Base-by-base conservation (phyloP, 1,284 basidiomycete genomes). In the Lentinus polychrous region DNA sequence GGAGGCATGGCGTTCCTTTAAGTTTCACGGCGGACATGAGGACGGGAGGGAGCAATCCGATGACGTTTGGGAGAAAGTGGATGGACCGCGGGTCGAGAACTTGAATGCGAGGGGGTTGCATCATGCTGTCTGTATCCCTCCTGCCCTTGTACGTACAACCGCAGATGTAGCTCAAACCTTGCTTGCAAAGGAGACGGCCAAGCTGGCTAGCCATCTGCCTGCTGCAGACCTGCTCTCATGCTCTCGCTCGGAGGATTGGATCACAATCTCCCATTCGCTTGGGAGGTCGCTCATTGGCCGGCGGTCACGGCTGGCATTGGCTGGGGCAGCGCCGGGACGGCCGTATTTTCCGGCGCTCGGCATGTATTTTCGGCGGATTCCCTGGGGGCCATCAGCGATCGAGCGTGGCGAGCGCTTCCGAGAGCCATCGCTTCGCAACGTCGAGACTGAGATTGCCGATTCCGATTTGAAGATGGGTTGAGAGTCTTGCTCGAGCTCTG, bases 21-120 rank as follows among this genome's bases (percentile, higher is more conserved):
- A n/a, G n/a, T n/a, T n/a, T n/a, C n/a, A n/a, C n/a, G 47, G 24
- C 14, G 32, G 37, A 35, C 33, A 33, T 18, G 27, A 14, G 49
- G 33, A 31, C 31, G 15, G 17, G 27, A 18, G 31, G 15, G 17
- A n/a, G 37, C 14, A 34, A 20, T 39, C 14, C 39, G 31, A 52
- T 52, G 51, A 52, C 48, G 48, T 50, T 34, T 45, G 40, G 39
- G 41, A 32, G 27, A 35, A 37, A 38, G 2, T 36, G 45, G 18
- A n/a, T 24, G n/a, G 46, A 35, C 18, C 17, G 27, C n/a, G 46
- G 52, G 17, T 53, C 50, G 35, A 49, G 52, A 54, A 39, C 48
- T n/a, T n/a, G n/a, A n/a, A n/a, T n/a, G n/a, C n/a, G n/a, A n/a
- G n/a, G n/a, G n/a, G 15, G 48, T 54, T 54, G 54, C 54, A 56